Conservation (phyloP, 2,329 filamentous ascomycete species). For the Arachnomyces sp. region DNA sequence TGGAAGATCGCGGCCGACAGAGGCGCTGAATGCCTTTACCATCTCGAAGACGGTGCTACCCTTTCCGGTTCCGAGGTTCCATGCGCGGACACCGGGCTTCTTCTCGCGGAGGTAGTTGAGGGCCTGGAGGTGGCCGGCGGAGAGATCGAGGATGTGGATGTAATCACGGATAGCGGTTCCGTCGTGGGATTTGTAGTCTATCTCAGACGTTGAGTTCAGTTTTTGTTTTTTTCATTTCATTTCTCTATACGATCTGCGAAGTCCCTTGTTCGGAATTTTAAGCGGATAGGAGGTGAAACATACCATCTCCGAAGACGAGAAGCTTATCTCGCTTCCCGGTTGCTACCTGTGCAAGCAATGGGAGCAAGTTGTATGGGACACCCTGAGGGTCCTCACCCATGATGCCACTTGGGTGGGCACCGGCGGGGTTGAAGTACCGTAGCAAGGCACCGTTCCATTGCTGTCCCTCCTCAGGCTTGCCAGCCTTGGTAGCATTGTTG, state of each 20-base stretch:
- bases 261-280: no score
- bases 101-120: constrained; percentile 81
- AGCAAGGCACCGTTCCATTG: constrained; percentile 91
- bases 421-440: constrained; percentile 96
- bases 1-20: constrained; percentile 75
- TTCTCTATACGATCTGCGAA: no score
- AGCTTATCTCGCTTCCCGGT: constrained; percentile 93
- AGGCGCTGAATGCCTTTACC: constrained; percentile 83
- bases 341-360: constrained; percentile 88
- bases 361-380: constrained; percentile 90
- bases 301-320: constrained; percentile 87
- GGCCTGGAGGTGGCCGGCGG: constrained; percentile 76
- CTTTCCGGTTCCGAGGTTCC: constrained; percentile 92
- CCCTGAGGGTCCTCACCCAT: constrained; percentile 98
- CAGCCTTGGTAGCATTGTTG: constrained; percentile 70
- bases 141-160: constrained; percentile 90
- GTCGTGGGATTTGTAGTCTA: constrained; percentile 85
- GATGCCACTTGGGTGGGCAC: constrained; percentile 86
- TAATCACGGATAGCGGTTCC: constrained; percentile 96
- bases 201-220: constrained; percentile 8
- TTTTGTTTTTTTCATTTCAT: background rate
- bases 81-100: constrained; percentile 83
- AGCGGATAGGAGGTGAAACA: constrained; percentile 22
- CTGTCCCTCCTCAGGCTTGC: constrained; percentile 61
- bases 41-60: constrained; percentile 97